Percentiles rank a stretch among this genome's conserved stretches.
Evolutionary conservation across 495 filamentous ascomycete species (phyloP).

Genomic region (Letharia lupina): DNA sequence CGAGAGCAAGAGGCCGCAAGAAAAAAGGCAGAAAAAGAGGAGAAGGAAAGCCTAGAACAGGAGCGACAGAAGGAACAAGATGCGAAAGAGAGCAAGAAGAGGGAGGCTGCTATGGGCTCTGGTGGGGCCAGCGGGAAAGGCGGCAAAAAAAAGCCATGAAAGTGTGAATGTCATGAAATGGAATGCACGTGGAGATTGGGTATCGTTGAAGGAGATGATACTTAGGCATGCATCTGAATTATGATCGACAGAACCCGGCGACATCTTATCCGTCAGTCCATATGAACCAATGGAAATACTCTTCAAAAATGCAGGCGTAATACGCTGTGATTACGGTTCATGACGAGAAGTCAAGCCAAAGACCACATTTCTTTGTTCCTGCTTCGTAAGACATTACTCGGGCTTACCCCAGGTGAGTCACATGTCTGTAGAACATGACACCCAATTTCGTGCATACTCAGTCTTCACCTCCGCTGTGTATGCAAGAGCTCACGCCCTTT

Average conservation of each 20-base stretch:
- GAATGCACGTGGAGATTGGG: neutral
- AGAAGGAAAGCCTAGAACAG: conserved; percentile 54
- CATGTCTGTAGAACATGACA: neutral
- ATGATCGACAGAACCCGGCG: conserved; percentile 5
- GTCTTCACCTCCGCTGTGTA: neutral
- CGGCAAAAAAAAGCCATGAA: conserved; percentile 24
- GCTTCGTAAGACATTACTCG: neutral
- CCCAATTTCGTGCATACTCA: neutral
- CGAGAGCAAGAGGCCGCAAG: conserved; percentile 72
- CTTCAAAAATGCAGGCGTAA: neutral
- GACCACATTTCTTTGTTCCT: neutral
- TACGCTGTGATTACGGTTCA: neutral
- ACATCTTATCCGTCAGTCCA: conserved; percentile 1
- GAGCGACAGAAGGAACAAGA: conserved; percentile 32
- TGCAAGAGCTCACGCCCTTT: neutral
- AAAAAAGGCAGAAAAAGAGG: conserved; percentile 76
- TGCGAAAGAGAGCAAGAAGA: conserved; percentile 34
- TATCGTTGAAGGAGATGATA: neutral
- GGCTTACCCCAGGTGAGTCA: neutral
- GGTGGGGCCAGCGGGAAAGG: conserved; percentile 19
- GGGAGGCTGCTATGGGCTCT: conserved; percentile 24
- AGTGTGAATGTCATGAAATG: neutral
- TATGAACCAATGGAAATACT: neutral
- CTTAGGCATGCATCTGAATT: neutral
- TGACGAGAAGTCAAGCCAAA: neutral